phyloP scores from a whole-genome alignment of 2,329 filamentous ascomycete species.

The Xylariaceae sp. region DNA sequence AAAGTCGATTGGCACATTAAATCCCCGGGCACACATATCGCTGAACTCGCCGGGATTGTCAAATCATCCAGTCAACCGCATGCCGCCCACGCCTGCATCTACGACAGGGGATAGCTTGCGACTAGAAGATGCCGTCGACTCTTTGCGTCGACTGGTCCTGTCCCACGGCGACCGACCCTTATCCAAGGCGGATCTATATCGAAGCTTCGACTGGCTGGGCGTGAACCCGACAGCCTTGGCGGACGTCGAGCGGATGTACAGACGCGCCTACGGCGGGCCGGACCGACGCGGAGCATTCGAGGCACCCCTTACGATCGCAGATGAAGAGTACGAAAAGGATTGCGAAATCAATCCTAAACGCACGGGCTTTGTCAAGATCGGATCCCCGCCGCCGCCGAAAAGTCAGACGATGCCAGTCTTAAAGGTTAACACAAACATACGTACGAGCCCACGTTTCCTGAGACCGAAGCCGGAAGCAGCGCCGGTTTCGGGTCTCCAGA shows the following conservation, averaged over 20 bases:
- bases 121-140: slow-evolving; percentile 58
- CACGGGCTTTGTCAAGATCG: slow-evolving; percentile 14
- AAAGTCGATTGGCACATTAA: slow-evolving; percentile 29
- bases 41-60: slow-evolving; percentile 28
- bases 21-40: slow-evolving; percentile 15
- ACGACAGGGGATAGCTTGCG: slow-evolving; percentile 26
- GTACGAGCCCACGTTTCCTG: slow-evolving; percentile 21
- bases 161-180: slow-evolving; percentile 47
- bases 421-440: slow-evolving; percentile 26
- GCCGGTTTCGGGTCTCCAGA: neutral
- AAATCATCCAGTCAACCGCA: slow-evolving; percentile 17
- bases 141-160: slow-evolving; percentile 56
- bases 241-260: slow-evolving; percentile 54
- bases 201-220: slow-evolving; percentile 53
- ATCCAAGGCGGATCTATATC: slow-evolving; percentile 45
- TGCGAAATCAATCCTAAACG: slow-evolving; percentile 14
- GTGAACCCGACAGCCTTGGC: slow-evolving; percentile 44
- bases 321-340: slow-evolving; percentile 22
- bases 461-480: slow-evolving; percentile 21
- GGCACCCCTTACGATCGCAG: slow-evolving; percentile 21
- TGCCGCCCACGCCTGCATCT: slow-evolving; percentile 6
- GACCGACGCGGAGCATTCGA: slow-evolving; percentile 43
- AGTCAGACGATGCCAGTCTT: slow-evolving; percentile 24
- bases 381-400: slow-evolving; percentile 17
- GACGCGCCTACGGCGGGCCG: slow-evolving; percentile 48